Conservation (phyloP, 2,329 filamentous ascomycete species). For the Calonectria henricotiae region DNA sequence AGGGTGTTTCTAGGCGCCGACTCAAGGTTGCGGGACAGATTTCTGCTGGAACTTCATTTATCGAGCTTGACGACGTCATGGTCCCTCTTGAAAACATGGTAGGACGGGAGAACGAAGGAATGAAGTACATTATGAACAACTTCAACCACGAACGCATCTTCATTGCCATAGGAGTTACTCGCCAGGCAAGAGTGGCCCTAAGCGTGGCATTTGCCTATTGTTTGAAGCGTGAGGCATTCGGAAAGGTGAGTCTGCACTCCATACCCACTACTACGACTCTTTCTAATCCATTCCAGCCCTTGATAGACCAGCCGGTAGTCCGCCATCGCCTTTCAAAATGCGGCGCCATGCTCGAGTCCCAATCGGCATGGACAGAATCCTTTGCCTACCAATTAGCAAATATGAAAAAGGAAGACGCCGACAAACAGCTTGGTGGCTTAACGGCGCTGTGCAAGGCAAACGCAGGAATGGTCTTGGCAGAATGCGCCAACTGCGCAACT, state of each 20-base stretch:
- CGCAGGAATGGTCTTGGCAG: slow-evolving; percentile 79
- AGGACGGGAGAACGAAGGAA: slow-evolving; percentile 79
- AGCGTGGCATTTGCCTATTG: slow-evolving; percentile 59
- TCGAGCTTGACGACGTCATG: slow-evolving; percentile 82
- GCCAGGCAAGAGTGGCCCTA: slow-evolving; percentile 67
- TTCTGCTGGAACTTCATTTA: slow-evolving; percentile 80
- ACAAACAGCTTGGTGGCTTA: slow-evolving; percentile 78
- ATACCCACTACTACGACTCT: no score
- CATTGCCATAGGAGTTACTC: slow-evolving; percentile 76
- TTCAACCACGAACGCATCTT: slow-evolving; percentile 85
- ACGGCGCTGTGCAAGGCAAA: slow-evolving; percentile 83
- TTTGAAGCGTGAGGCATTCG: slow-evolving; percentile 60
- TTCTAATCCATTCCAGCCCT: slow-evolving; percentile 55
- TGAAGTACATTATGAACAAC: slow-evolving; percentile 84
- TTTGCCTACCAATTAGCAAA: slow-evolving; percentile 79
- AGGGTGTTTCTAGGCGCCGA: slow-evolving; percentile 78
- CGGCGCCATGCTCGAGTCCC: slow-evolving; percentile 78
- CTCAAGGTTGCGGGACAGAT: slow-evolving; percentile 78
- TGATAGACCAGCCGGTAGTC: slow-evolving; percentile 84
- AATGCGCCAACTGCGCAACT: slow-evolving; percentile 79
- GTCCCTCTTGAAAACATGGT: slow-evolving; percentile 81
- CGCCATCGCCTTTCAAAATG: slow-evolving; percentile 81
- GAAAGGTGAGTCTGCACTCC: slow-evolving; percentile 43
- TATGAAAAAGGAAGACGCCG: slow-evolving; percentile 74
- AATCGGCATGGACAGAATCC: slow-evolving; percentile 82